Base-by-base conservation (phyloP, 805 yeast genomes). In the Hanseniaspora opuntiae region DNA sequence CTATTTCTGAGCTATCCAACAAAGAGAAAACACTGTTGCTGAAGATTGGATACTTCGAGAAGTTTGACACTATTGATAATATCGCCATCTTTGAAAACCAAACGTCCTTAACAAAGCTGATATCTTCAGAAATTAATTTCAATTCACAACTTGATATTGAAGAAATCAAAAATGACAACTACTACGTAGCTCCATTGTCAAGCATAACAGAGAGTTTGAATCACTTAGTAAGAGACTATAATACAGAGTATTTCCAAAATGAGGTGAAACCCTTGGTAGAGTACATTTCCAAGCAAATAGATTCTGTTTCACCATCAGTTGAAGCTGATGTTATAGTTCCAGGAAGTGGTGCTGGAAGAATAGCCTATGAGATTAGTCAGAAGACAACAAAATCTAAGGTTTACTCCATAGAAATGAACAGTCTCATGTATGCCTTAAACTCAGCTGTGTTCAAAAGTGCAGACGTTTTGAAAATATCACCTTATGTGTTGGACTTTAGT, bases 301-400 rank as follows among this genome's bases (percentile, higher is more conserved):
- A 9, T 16, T 17, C 36, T 3, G 61, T 65, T 3, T 52, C 59
- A 7, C 56, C 45, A n/a, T 55, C 57, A 8, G 65, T 67, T 32
- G 66, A 68, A 6, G 76, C 85, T 0, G 66, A 77, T 12, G 73
- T 86, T 0, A 67, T 89, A 4, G 76, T 86, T 1, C 97, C 97
- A 0, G 97, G 97, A 0, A 78, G 93, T 1, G 97, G 97, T 0
- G 70, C 84, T 25, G 96, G 96, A 0, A 70, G 87, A 58, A 68
- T 87, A 0, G 81, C 95, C 1, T 81, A 80, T 62, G 86, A 81
- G 56, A 56, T 86, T 25, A 65, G 74, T 0, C 48, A 56, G 1
- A 56, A 55, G 11, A 73, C 71, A 42, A 68, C 72, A 46, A 56
- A 68, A 7, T 74, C 70, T 56, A 65, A 65, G 0, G 88, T 86